phyloP scores from a whole-genome alignment of 2,329 filamentous ascomycete genomes.

The Pseudogymnoascus sp. region DNA sequence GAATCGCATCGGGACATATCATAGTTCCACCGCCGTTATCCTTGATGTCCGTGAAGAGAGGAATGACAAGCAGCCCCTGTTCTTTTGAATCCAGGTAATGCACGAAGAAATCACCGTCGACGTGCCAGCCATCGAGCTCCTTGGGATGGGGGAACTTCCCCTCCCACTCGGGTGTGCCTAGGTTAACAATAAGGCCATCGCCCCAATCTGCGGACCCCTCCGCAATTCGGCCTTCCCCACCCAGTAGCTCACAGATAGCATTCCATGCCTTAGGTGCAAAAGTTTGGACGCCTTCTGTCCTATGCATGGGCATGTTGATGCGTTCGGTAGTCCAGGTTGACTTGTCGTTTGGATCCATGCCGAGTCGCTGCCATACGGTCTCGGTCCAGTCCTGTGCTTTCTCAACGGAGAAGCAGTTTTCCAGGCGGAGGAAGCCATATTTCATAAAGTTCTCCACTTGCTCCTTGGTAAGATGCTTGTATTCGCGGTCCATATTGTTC shows the following conservation, averaged over 20 bases:
- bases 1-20: constrained; percentile 55
- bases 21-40: constrained; percentile 58
- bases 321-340: constrained; percentile 58
- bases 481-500: background rate
- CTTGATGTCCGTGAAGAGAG: constrained; percentile 58
- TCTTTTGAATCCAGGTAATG: constrained; percentile 67
- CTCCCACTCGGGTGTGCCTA: constrained; percentile 51
- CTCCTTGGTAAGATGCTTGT: constrained; percentile 35
- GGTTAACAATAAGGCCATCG: constrained; percentile 64
- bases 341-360: constrained; percentile 57
- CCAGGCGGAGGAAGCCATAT: constrained; percentile 50
- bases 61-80: constrained; percentile 62
- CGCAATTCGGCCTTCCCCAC: constrained; percentile 51
- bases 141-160: constrained; percentile 45
- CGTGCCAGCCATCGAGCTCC: constrained; percentile 56
- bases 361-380: constrained; percentile 57
- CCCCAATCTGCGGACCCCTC: constrained; percentile 51
- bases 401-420: constrained; percentile 44
- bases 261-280: constrained; percentile 62
- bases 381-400: constrained; percentile 43
- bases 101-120: constrained; percentile 67
- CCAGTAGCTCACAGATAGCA: constrained; percentile 60
- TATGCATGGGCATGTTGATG: constrained; percentile 59
- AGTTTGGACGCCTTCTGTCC: constrained; percentile 44
- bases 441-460: constrained; percentile 49